Conservation (phyloP, 1,284 basidiomycete species). For the Papiliotrema terrestris region DNA sequence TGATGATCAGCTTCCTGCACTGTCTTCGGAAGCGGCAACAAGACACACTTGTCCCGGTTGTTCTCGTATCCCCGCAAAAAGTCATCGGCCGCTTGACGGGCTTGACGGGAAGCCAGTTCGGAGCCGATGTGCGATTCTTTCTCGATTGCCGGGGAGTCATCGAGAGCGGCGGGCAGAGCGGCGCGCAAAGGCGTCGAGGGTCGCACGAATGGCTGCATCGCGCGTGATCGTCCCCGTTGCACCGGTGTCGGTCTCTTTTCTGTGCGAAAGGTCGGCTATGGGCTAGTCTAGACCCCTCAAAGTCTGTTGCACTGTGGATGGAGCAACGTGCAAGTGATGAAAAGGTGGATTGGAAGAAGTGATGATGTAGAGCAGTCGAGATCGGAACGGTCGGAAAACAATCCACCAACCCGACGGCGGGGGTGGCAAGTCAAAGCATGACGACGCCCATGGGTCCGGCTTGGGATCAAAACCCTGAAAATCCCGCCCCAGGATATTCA, state of each 20-base stretch:
- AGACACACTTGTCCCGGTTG: conserved; percentile 43
- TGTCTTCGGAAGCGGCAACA: not conserved
- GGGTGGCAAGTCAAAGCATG: not conserved
- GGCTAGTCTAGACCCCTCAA: too few relatives aligned
- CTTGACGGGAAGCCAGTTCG: conserved; percentile 26
- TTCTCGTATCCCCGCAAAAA: conserved; percentile 47
- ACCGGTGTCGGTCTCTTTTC: too few relatives aligned
- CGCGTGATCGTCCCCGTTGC: not conserved
- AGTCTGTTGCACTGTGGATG: too few relatives aligned
- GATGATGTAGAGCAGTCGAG: too few relatives aligned
- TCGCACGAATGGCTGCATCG: conserved; percentile 42
- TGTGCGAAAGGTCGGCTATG: too few relatives aligned
- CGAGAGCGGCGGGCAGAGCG: conserved; percentile 13
- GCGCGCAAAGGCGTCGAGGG: conserved; percentile 7
- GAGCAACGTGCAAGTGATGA: not conserved
- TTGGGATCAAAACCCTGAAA: too few relatives aligned
- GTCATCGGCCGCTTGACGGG: conserved; percentile 33
- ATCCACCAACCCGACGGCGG: not conserved
- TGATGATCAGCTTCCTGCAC: conserved; percentile 35
- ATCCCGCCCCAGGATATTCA: too few relatives aligned
- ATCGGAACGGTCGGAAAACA: too few relatives aligned
- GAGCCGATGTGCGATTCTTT: conserved; percentile 44
- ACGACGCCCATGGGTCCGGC: too few relatives aligned
- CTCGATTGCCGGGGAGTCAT: conserved; percentile 34
- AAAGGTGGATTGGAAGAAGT: conserved; percentile 2